These are phyloP conservation scores for Inosperma sp. DNA, from an alignment of 768 basidiomycete genomes.

Conservation along the genomic window DNA sequence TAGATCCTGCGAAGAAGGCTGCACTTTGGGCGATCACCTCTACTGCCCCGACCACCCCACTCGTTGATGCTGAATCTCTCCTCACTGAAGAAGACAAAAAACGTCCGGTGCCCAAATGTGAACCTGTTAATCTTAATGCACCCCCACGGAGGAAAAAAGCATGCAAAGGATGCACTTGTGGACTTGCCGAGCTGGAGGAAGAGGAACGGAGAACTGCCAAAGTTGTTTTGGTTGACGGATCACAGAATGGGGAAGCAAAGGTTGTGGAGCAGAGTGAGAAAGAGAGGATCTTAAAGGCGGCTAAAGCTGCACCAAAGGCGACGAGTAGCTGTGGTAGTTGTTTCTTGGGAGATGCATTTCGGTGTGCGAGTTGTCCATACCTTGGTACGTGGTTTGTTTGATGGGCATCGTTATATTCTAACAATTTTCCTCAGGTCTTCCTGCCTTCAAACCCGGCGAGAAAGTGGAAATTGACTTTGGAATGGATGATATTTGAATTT, in stretches of 20 bases:
- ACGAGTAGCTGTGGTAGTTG: conserved; percentile 98
- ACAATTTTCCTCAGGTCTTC: conserved; percentile 61
- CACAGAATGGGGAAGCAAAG: conserved; percentile 51
- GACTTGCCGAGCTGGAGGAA: conserved; percentile 89
- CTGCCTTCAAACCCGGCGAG: conserved; percentile 97
- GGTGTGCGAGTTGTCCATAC: conserved; percentile 95
- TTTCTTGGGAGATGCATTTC: conserved; percentile 96
- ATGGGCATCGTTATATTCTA: conserved; percentile 1
- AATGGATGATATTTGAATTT: conserved; percentile 77
- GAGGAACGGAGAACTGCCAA: conserved; percentile 63
- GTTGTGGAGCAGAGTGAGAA: conserved; percentile 58
- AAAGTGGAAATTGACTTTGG: conserved; percentile 89
- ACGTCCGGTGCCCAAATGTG: conserved; percentile 74
- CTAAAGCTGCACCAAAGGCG: conserved; percentile 72
- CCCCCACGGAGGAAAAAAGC: conserved; percentile 75
- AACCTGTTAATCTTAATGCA: conserved; percentile 49
- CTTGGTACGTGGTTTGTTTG: conserved; percentile 61
- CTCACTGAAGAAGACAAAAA: conserved; percentile 79
- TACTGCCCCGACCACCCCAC: conserved; percentile 51
- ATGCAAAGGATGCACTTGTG: conserved; percentile 95
- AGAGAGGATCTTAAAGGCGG: conserved; percentile 60
- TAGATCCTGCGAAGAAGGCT: conserved; percentile 67
- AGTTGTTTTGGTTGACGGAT: conserved; percentile 66
- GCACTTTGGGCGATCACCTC: conserved; percentile 82
- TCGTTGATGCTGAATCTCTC: conserved; percentile 78